Base-by-base conservation (phyloP, 73 alveolate species). In the Paramecium sonneborni region DNA sequence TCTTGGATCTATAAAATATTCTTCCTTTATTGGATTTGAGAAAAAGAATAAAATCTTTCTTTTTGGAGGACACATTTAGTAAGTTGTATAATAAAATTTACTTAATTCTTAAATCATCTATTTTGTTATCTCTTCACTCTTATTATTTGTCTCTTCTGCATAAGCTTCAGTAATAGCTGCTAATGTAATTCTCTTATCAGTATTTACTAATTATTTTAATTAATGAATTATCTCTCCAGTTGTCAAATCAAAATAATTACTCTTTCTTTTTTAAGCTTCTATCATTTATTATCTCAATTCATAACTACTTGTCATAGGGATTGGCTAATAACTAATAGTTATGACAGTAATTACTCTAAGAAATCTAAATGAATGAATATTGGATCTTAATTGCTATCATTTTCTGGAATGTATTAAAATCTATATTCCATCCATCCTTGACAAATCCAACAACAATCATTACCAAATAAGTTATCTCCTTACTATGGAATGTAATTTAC, bases 51-150 rank as follows among this genome's bases (percentile, higher is more conserved):
- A n/a, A 26, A 85, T 56, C 57, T 69, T 57, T 30, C 48, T 56
- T 56, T 57, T n/a, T n/a, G 92, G 92, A 11, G 92, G 92, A 57
- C 92, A 85, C 92, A 85, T 85, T 57, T 68, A 23, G 23, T 18
- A 18, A 7, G 85, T 68, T 23, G 85, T 68, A 24, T 68, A 68
- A 68, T 68, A 68, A 28, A 68, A 68, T 68, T 68, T 68, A 28
- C 21, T 9, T 6, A 68, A 24, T 20, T 68, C 85, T 23, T 20
- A 6, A 23, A 68, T 9, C 24, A 68, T 18, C 20, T 68, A 9
- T 68, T 23, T 10, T 7, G 74, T 12, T 10, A 56, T 12, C 15
- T 9, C 28, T n/a, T 56, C 74, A 56, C 18, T 56, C 15, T 56
- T 68, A 6, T 68, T 68, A 28, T 12, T 68, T 6, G 39, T 68